Base-by-base conservation (phyloP, 2,329 filamentous ascomycete species). In the Cercospora sesami region DNA sequence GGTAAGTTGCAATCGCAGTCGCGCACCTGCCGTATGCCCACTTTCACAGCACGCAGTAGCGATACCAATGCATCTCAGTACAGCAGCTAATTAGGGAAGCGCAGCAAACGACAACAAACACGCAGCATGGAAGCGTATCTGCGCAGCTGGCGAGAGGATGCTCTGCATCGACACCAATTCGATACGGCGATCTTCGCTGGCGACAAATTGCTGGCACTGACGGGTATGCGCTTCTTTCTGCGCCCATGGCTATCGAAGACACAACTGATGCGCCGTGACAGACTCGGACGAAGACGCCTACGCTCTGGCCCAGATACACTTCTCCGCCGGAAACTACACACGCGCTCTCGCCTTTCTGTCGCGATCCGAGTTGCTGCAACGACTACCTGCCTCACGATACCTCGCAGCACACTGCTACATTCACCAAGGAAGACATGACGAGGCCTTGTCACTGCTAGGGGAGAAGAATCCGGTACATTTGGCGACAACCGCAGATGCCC, bases 291-390 rank as follows among this genome's bases (percentile, higher is more conserved):
- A 92, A 72, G 95, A 99, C 79, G 94, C 94, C 48, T 97, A 97
- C 78, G 97, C 93, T 91, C 90, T 99, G 53, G 95, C 95, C n/a
- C 94, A 98, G 81, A 93, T 97, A 42, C 94, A 99, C 81, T 99
- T 98, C 81, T 91, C 90, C 62, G 95, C 93, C 60, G 94, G 93
- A 75, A 97, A 98, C 83, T 97, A 96, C 80, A 95, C 91, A 8
- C 91, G 95, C 75, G 94, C 95, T 2, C 90, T 97, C 75, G 87
- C 92, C 26, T 91, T 97, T 72, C 88, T 99, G 69, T 88, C 90
- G 31, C 90, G 92, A 75, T 90, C 94, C 78, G 91, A 96, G 78
- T 87, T 98, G 70, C 87, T 95, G 74, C 82, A 87, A 55, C 89
- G 91, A 74, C 97, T 91, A 75, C 87, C 93, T 1, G 92, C 93